Conservation (phyloP, 1,284 basidiomycete species). For the Cutaneotrichosporon cyanovorans region DNA sequence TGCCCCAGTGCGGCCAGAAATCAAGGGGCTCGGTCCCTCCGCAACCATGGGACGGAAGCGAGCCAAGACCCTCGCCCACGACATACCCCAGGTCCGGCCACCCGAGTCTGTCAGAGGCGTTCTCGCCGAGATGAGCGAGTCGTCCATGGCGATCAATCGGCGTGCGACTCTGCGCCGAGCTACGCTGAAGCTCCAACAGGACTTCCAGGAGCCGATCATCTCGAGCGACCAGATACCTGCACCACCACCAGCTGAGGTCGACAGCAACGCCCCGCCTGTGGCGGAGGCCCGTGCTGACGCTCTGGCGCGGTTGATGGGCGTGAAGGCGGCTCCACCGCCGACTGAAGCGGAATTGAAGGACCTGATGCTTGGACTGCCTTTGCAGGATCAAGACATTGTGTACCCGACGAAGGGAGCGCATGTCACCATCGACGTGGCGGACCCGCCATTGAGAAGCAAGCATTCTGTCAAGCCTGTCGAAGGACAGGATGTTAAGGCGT, state of each 20-base stretch:
- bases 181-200: constrained; percentile 3
- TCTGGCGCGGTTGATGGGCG: constrained; percentile 6
- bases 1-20: too few relatives aligned
- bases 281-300: constrained; percentile 9
- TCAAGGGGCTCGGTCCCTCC: too few relatives aligned
- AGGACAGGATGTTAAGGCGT: not conserved
- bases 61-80: not conserved
- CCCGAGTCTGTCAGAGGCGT: constrained; percentile 8
- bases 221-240: not conserved
- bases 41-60: not conserved
- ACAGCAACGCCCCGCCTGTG: not conserved
- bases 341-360: not conserved
- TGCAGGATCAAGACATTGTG: too few relatives aligned
- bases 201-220: constrained; percentile 4
- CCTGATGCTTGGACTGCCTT: too few relatives aligned
- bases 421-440: too few relatives aligned
- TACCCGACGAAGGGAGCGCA: too few relatives aligned
- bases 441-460: too few relatives aligned
- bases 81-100: constrained; percentile 2
- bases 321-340: not conserved
- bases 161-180: constrained; percentile 4
- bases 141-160: constrained; percentile 3
- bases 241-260: not conserved
- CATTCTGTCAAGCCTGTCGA: too few relatives aligned
- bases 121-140: constrained; percentile 12